Base-by-base conservation (phyloP, 139 green algal species). In the Chloropicon primus region DNA sequence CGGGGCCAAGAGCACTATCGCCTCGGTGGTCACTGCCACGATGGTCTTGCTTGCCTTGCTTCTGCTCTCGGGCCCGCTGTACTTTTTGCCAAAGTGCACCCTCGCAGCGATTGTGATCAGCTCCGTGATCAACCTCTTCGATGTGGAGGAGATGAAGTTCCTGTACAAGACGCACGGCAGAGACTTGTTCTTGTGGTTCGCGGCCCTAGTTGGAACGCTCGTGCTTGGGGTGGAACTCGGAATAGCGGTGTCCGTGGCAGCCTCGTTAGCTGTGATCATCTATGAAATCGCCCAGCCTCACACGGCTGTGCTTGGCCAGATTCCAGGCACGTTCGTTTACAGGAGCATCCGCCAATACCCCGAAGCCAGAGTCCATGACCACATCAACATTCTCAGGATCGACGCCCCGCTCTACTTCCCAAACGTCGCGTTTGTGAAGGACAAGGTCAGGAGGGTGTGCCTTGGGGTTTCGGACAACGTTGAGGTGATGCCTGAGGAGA, bases 361-460 rank as follows among this genome's bases (percentile, higher is more conserved):
- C 17, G 80, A 90, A 25, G 90, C 88, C 2, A 74, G 86, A 72
- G 76, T 79, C 26, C 24, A 82, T 25, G 79, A 86, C 1, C 85
- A 87, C 23, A 80, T 94, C 24, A 80, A 94, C 2, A 23, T 91
- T 17, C 75, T 91, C 17, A 84, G 90, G 27, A 84, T 94, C 0
- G 90, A 94, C 26, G 82, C 90, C 0, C 84, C 90, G 22, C 22
- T 92, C 41, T 93, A 88, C 84, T 96, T 93, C 80, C 90, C 89
- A 73, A 95, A 94, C 74, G 85, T 92, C 2, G 78, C 85, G 71
- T 91, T 82, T 27, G 83, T 96, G 28, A 84, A 87, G 23, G 89
- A 85, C 2, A 77, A 78, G 22, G 72, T 92, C n/a, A 25, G 79
- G 41, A 28, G 22, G 23, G 22, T 26, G 2, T 28, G 21, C 25